These are phyloP conservation scores for Alternaria alternata DNA, from an alignment of 2,329 filamentous ascomycete genomes.

Conservation along the genomic window DNA sequence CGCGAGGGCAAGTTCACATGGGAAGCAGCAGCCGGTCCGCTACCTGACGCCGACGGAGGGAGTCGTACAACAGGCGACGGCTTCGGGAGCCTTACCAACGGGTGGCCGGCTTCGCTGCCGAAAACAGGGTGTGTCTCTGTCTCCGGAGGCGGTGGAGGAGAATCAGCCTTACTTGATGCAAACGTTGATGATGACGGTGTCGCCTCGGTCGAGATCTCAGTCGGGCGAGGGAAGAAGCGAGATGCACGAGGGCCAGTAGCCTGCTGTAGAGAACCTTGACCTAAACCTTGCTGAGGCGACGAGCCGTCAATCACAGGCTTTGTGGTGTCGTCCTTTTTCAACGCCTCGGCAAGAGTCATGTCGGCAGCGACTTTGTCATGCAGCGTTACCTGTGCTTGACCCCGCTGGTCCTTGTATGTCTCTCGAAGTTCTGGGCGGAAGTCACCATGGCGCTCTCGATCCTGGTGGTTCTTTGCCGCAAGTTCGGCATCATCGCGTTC, in stretches of 20 bases:
- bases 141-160: slow-evolving; percentile 68
- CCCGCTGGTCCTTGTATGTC: slow-evolving; percentile 42
- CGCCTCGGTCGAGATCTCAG: slow-evolving; percentile 36
- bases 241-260: slow-evolving; percentile 42
- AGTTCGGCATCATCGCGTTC: slow-evolving; percentile 39
- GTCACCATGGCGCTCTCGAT: slow-evolving; percentile 39
- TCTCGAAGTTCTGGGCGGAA: slow-evolving; percentile 46
- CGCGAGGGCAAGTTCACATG: slow-evolving; percentile 53
- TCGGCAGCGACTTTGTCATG: slow-evolving; percentile 37
- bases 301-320: slow-evolving; percentile 35
- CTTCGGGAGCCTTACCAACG: slow-evolving; percentile 74
- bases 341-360: slow-evolving; percentile 16
- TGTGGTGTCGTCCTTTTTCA: slow-evolving; percentile 38
- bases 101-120: slow-evolving; percentile 69
- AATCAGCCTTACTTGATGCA: slow-evolving; percentile 38
- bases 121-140: slow-evolving; percentile 77
- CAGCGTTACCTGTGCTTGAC: slow-evolving; percentile 41
- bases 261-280: slow-evolving; percentile 37
- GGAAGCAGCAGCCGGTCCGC: slow-evolving; percentile 46
- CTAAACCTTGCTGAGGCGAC: slow-evolving; percentile 30
- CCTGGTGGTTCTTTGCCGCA: slow-evolving; percentile 34
- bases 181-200: slow-evolving; percentile 25
- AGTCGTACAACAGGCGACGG: slow-evolving; percentile 81
- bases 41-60: slow-evolving; percentile 64
- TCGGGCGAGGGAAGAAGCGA: slow-evolving; percentile 49